Conservation (phyloP, 2,329 filamentous ascomycete genomes). For the Salinomyces thailandicus region DNA sequence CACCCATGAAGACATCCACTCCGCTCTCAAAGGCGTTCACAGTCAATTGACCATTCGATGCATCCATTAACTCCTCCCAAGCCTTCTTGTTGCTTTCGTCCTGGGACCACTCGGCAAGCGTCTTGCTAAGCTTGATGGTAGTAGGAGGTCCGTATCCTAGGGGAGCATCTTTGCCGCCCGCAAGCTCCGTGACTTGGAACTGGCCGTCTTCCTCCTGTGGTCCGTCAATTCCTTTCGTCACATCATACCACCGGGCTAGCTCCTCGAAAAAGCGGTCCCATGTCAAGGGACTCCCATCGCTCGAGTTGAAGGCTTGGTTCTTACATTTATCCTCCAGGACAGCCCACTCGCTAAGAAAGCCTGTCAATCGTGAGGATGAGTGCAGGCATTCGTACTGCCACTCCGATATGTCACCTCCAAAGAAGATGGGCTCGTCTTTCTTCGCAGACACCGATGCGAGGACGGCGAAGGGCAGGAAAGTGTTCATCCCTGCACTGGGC, state of each 20-base stretch:
- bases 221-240: neutral
- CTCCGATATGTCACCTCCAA: conserved; percentile 31
- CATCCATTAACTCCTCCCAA: neutral
- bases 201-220: neutral
- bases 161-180: neutral
- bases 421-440: conserved; percentile 30
- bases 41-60: neutral
- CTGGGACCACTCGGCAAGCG: neutral
- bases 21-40: neutral
- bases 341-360: conserved; percentile 39
- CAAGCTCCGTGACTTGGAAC: neutral
- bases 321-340: conserved; percentile 30
- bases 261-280: conserved; percentile 26
- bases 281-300: conserved; percentile 34
- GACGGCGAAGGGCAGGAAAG: conserved; percentile 33
- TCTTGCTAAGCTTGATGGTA: neutral
- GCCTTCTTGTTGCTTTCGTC: neutral
- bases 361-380: conserved; percentile 36
- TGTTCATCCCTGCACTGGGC: conserved; percentile 39
- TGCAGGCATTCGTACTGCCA: conserved; percentile 35
- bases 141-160: neutral
- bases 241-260: neutral
- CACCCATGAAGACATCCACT: neutral
- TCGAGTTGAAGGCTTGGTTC: conserved; percentile 39
- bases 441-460: conserved; percentile 38